Conservation (phyloP, 495 filamentous ascomycete genomes). For the Clavariopsis aquatica region DNA sequence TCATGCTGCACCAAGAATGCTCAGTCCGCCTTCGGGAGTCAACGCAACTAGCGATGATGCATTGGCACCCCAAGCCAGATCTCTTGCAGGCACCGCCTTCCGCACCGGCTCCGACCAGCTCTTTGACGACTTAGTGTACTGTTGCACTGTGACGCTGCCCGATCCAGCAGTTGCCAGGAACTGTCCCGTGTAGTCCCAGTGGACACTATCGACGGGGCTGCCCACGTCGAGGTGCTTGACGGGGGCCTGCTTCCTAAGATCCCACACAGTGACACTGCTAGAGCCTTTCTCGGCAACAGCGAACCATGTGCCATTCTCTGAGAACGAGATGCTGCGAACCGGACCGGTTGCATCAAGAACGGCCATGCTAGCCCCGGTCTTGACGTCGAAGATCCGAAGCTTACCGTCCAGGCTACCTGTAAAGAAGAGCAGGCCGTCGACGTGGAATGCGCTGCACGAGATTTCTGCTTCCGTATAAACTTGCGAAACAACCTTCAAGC, state of each 20-base stretch:
- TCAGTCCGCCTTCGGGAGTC: slow-evolving; percentile 71
- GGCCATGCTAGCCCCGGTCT: slow-evolving; percentile 67
- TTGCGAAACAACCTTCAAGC: slow-evolving; percentile 66
- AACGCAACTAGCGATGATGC: slow-evolving; percentile 75
- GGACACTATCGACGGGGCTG: slow-evolving; percentile 66
- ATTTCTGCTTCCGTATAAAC: slow-evolving; percentile 81
- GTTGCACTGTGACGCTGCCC: slow-evolving; percentile 79
- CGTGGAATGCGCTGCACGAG: slow-evolving; percentile 82
- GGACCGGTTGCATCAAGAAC: slow-evolving; percentile 67
- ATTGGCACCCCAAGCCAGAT: slow-evolving; percentile 72
- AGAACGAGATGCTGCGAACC: slow-evolving; percentile 77
- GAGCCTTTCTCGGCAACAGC: slow-evolving; percentile 73
- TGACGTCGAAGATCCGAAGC: slow-evolving; percentile 84
- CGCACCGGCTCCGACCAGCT: slow-evolving; percentile 84
- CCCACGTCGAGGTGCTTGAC: slow-evolving; percentile 83
- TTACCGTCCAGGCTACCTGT: slow-evolving; percentile 73
- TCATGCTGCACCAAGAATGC: slow-evolving; percentile 51
- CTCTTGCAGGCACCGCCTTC: slow-evolving; percentile 69
- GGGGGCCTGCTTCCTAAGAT: slow-evolving; percentile 78
- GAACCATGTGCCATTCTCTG: slow-evolving; percentile 96
- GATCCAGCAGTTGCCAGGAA: slow-evolving; percentile 82
- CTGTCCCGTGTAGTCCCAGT: slow-evolving; percentile 95
- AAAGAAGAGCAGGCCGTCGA: slow-evolving; percentile 91
- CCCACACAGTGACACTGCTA: slow-evolving; percentile 79
- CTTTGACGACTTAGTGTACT: slow-evolving; percentile 81